Percentiles rank a stretch among this genome's conserved stretches.
phyloP scores from a whole-genome alignment of 805 yeast genomes.

The Sungouiella blattae region DNA sequence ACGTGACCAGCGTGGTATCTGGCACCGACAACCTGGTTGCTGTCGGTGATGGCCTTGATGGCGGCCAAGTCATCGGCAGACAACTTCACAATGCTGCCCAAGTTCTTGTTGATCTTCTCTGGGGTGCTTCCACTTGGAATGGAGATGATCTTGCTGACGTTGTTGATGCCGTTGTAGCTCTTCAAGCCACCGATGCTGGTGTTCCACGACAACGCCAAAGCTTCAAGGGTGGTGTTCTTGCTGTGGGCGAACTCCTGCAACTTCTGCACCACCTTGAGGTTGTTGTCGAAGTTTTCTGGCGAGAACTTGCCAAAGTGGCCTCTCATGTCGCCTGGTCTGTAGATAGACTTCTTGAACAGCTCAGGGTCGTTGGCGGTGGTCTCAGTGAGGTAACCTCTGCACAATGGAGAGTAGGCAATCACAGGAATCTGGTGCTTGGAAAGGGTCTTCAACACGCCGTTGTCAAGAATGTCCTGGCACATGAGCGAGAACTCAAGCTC shows the following conservation, averaged over 20 bases:
- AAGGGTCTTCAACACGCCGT: slow-evolving; percentile 63
- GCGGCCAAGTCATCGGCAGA: slow-evolving; percentile 55
- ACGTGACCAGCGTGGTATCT: slow-evolving; percentile 42
- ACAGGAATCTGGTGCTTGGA: slow-evolving; percentile 60
- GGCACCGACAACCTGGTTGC: slow-evolving; percentile 49
- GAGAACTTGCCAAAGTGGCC: slow-evolving; percentile 51
- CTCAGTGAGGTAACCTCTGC: slow-evolving; percentile 77
- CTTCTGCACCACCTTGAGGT: slow-evolving; percentile 46
- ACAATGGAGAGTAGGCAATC: slow-evolving; percentile 80
- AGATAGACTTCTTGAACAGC: slow-evolving; percentile 25
- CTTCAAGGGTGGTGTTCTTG: slow-evolving; percentile 56
- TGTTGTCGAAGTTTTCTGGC: slow-evolving; percentile 53
- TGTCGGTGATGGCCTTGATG: slow-evolving; percentile 44
- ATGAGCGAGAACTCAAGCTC: slow-evolving; percentile 80
- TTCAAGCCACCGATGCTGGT: slow-evolving; percentile 66
- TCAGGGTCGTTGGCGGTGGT: slow-evolving; percentile 36
- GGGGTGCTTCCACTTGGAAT: slow-evolving; percentile 74
- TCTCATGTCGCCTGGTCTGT: slow-evolving; percentile 59
- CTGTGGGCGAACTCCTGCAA: slow-evolving; percentile 50
- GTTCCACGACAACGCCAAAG: slow-evolving; percentile 38
- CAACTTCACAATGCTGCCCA: slow-evolving; percentile 40
- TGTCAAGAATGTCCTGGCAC: slow-evolving; percentile 54
- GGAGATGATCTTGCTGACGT: slow-evolving; percentile 60
- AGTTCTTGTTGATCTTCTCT: slow-evolving; percentile 60
- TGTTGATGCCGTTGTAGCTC: slow-evolving; percentile 38